Evolutionary conservation across 805 yeast genomes (phyloP).

Genomic region (Yarrowia sp.): DNA sequence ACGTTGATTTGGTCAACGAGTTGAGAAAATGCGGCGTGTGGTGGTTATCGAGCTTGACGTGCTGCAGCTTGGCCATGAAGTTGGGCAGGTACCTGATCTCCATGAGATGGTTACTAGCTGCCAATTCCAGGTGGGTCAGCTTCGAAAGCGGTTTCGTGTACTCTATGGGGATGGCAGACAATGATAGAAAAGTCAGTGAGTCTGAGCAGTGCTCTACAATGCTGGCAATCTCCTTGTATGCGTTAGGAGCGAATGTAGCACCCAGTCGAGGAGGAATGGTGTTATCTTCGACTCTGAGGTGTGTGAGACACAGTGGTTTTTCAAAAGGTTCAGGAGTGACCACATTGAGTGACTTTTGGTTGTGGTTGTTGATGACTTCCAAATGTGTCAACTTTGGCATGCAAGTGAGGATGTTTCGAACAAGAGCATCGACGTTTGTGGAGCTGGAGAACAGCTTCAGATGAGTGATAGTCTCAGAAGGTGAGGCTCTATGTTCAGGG

Average conservation of each 20-base stretch:
- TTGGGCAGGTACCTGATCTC: conserved; percentile 15
- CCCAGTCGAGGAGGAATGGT: conserved; percentile 7
- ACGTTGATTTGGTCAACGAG: conserved; percentile 21
- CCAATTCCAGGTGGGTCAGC: conserved; percentile 14
- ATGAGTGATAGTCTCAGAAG: conserved; percentile 8
- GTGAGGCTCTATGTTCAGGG: conserved; percentile 1
- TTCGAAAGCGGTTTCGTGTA: neutral
- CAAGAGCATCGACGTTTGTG: conserved; percentile 8
- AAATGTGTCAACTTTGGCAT: conserved; percentile 12
- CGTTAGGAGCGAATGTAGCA: neutral
- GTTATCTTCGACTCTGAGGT: conserved; percentile 8
- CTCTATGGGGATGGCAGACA: conserved; percentile 9
- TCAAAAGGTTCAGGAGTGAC: neutral
- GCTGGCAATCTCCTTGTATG: conserved; percentile 13
- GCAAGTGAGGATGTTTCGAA: conserved; percentile 14
- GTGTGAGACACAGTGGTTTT: neutral
- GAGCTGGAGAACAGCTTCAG: conserved; percentile 19
- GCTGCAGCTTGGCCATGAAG: conserved; percentile 9
- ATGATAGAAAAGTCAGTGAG: neutral
- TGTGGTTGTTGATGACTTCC: conserved; percentile 18
- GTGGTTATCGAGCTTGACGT: conserved; percentile 30
- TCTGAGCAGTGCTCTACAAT: conserved; percentile 4
- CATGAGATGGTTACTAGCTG: conserved; percentile 14
- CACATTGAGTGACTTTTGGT: conserved; percentile 1
- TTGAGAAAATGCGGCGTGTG: conserved; percentile 37